Base-by-base conservation (phyloP, 768 basidiomycete species). In the Holtermannia corniformis region DNA sequence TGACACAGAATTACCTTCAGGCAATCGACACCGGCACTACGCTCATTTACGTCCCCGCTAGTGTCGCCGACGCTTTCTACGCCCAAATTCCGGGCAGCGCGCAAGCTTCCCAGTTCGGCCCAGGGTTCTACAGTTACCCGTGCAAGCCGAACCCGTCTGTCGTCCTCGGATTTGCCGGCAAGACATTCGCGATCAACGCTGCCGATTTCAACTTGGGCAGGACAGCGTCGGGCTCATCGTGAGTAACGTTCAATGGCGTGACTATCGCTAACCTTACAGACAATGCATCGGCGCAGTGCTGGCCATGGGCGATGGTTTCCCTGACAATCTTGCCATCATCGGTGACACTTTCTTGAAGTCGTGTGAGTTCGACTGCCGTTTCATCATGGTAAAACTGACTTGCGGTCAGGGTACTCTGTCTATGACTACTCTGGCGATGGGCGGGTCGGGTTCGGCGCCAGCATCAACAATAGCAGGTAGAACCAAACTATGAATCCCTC, bases 21-120 rank as follows among this genome's bases (percentile, higher is more conserved):
- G 81, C 82, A 19, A 76, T 85, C 53, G 84, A 85, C 61, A 82
- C 82, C 0, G 83, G 84, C 25, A 83, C 82, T 3, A 80, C 82
- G 24, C 72, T 83, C 23, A 79, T 84, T 52, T 84, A 84, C 66
- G 54, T 82, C 4, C 80, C 82, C 1, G 63, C 71, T 37, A 44
- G 61, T 0, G 56, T 79, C 24, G 79, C 77, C 4, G 47, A 63
- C 2, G 57, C 68, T 7, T 75, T 85, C 53, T 85, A 84, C 66
- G 49, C 58, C 20, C 58, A 82, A 78, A 80, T 85, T 21, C 80
- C 80, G 10, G 78, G 76, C 11, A 71, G 80, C 12, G 55, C 67
- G 24, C 68, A 58, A 12, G 78, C 77, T 3, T 42, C 65, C 1
- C 71, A 78, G 37, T 78, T 75, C 53, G 80, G 78, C 22, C 28